Base-by-base conservation (phyloP, 768 basidiomycete genomes). In the Termitomyces bulborhizus region DNA sequence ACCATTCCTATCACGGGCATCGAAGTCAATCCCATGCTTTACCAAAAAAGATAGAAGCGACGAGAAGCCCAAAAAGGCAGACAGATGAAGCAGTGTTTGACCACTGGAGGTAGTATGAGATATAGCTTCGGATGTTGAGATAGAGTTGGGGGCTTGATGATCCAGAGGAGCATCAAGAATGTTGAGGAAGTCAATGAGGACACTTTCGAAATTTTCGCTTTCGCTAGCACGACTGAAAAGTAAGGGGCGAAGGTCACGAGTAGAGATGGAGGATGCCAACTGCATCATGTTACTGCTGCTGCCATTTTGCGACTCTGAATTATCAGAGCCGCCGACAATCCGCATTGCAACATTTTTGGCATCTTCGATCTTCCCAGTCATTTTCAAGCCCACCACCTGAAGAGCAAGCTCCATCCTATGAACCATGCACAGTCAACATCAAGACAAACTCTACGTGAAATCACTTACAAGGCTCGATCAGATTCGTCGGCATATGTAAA, bases 311-410 rank as follows among this genome's bases (percentile, higher is more conserved):
- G 75, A 65, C 15, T 76, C 70, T 3, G 79, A 70, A 50, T 72
- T 71, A 51, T 86, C 83, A n/a, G 84, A 74, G 53, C 77, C 86
- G 39, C 90, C 88, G 31, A 97, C 90, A 60, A 97, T 97, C 31
- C 93, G 82, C 82, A 94, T 85, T 13, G 94, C 94, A 37, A 97
- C 89, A 55, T 93, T 90, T 69, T 90, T 88, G 2, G 94, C 93
- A 52, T 94, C 91, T 62, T 95, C 93, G 29, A 96, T 85, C 65
- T 93, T 90, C 46, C 94, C 94, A 0, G 93, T 96, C 91, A 97
- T 95, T 75, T 96, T 94, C 59, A 97, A 74, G 0, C 95, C 95
- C 16, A 98, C 93, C 13, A 96, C 93, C 65, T 96, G 93, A 3
- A 98, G 76, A 50, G 94, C 94, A 52, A 97, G 82, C 68, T 96